Evolutionary conservation across 1,284 basidiomycete species (phyloP), one percentile per base, ranked within the genome.

Genomic region (Sphaerobolus stellatus): DNA sequence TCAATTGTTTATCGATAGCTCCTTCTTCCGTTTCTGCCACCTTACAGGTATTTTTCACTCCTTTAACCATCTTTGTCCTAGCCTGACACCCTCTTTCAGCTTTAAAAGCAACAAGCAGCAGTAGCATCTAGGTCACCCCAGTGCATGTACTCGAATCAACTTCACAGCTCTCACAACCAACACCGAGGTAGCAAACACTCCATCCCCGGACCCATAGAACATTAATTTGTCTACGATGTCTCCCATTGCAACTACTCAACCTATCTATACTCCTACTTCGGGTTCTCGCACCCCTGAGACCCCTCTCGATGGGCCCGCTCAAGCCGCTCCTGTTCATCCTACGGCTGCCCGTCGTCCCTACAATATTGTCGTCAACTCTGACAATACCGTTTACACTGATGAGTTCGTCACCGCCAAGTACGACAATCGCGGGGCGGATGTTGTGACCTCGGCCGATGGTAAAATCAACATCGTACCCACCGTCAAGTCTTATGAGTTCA

Each of bases 71-170:
- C n/a, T n/a, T n/a, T n/a, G n/a, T n/a, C n/a, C n/a, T n/a, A n/a
- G n/a, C n/a, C n/a, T n/a, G n/a, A n/a, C n/a, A n/a, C n/a, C n/a
- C n/a, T n/a, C n/a, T n/a, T n/a, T n/a, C n/a, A n/a, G n/a, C n/a
- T n/a, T n/a, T n/a, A n/a, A n/a, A n/a, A n/a, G n/a, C n/a, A n/a
- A n/a, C n/a, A n/a, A n/a, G n/a, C n/a, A n/a, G n/a, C n/a, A n/a
- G n/a, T n/a, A n/a, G n/a, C n/a, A n/a, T n/a, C n/a, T n/a, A n/a
- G n/a, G n/a, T n/a, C n/a, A n/a, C n/a, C 41, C 41, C 28, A 43
- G 56, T 90, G 87, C 80, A 91, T 91, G 89, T 92, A 83, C 86
- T 88, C 87, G 58, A 91, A 92, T 83, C 87, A 89, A 71, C 84
- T 91, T 61, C 81, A 83, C 71, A 87, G 84, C 71, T 75, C 80